These are phyloP conservation scores for Arthrobotrys entomopaga DNA, from an alignment of 2,329 filamentous ascomycete genomes.

Conservation along the genomic window DNA sequence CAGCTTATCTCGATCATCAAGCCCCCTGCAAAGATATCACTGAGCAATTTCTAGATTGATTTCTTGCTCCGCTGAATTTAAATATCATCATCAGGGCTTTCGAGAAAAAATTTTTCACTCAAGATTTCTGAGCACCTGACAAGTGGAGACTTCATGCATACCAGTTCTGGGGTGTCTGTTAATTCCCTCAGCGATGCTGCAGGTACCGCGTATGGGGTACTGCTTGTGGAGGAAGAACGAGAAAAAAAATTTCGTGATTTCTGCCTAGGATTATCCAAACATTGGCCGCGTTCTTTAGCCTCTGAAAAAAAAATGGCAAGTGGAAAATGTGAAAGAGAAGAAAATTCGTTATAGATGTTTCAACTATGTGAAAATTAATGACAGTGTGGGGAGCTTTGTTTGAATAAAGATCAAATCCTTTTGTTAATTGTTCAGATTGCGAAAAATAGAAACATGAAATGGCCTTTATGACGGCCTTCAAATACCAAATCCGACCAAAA, in stretches of 20 bases:
- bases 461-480: slow-evolving; percentile 10
- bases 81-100: not conserved
- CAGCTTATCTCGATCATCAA: slow-evolving; percentile 50
- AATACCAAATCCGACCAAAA: slow-evolving; percentile 27
- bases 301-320: slow-evolving; percentile 25
- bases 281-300: slow-evolving; percentile 10
- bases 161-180: slow-evolving; percentile 34
- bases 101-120: not conserved
- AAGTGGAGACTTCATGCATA: slow-evolving; percentile 43
- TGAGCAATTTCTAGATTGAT: too few species aligned
- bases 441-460: slow-evolving; percentile 21
- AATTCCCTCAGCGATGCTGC: slow-evolving; percentile 52
- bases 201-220: slow-evolving; percentile 49
- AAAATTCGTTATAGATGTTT: slow-evolving; percentile 39
- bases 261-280: slow-evolving; percentile 21
- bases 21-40: slow-evolving; percentile 28
- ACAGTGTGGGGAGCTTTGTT: slow-evolving; percentile 28
- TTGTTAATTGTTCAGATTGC: slow-evolving; percentile 19
- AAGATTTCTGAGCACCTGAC: slow-evolving; percentile 36
- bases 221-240: not conserved
- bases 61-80: too few species aligned
- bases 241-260: slow-evolving; percentile 53
- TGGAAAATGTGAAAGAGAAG: slow-evolving; percentile 17
- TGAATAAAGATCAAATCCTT: slow-evolving; percentile 15
- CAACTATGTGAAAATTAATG: slow-evolving; percentile 21